Evolutionary conservation across 495 filamentous ascomycete species (phyloP).

Genomic region (Pyrenula aspistea): DNA sequence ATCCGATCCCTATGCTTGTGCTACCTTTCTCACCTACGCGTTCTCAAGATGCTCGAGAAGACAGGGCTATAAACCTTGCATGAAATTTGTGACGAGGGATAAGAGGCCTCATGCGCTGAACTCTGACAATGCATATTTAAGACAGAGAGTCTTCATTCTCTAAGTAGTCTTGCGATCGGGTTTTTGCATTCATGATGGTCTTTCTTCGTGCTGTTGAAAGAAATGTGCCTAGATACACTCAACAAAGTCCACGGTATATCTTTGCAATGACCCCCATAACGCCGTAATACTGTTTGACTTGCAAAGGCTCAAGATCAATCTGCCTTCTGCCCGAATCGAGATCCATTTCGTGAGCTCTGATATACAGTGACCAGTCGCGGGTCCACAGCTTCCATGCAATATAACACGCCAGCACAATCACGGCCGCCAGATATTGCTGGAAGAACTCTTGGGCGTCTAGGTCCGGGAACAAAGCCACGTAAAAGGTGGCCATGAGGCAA

Average conservation of each 20-base stretch:
- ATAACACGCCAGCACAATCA: slow-evolving; percentile 38
- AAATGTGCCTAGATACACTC: too few relatives aligned
- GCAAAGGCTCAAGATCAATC: slow-evolving; percentile 16
- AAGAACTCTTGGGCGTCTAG: slow-evolving; percentile 47
- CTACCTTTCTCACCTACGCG: too few relatives aligned
- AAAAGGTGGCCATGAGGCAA: slow-evolving; percentile 51
- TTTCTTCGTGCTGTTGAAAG: too few relatives aligned
- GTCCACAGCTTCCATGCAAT: slow-evolving; percentile 15
- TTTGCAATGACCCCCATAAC: not conserved
- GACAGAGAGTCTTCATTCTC: too few relatives aligned
- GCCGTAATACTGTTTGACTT: not conserved
- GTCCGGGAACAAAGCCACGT: slow-evolving; percentile 24
- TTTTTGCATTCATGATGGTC: too few relatives aligned
- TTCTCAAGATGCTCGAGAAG: too few relatives aligned
- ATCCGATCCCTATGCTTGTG: too few relatives aligned
- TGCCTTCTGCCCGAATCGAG: slow-evolving; percentile 50
- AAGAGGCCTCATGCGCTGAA: too few relatives aligned
- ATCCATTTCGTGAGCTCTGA: slow-evolving; percentile 43
- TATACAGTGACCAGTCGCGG: not conserved
- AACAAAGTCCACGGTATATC: not conserved
- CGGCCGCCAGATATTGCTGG: slow-evolving; percentile 45
- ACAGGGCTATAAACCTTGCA: too few relatives aligned
- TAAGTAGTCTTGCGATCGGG: too few relatives aligned
- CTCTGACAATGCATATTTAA: too few relatives aligned
- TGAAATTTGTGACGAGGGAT: too few relatives aligned